Evolutionary conservation across 805 yeast species (phyloP).

Genomic region (Cyberlindnera nakhonratchasimensis): DNA sequence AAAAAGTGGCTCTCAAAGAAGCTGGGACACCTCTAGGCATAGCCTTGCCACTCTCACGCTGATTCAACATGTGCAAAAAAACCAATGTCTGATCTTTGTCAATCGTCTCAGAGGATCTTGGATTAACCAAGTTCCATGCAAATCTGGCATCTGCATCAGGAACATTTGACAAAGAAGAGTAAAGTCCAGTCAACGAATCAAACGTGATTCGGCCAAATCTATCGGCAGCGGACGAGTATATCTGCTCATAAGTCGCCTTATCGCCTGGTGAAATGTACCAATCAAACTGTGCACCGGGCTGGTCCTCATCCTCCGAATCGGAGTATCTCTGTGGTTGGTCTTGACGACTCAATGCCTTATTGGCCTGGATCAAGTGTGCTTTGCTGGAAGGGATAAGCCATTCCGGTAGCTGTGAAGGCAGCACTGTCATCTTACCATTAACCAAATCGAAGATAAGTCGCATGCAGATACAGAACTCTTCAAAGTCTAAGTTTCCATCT

Average conservation of each 20-base stretch:
- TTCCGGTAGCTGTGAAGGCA: conserved; percentile 76
- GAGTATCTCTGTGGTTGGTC: conserved; percentile 34
- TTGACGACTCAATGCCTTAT: conserved; percentile 45
- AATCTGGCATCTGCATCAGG: conserved; percentile 82
- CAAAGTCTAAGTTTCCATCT: conserved; percentile 91
- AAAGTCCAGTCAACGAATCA: conserved; percentile 65
- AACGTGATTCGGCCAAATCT: conserved; percentile 76
- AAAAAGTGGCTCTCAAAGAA: conserved; percentile 84
- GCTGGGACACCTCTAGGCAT: conserved; percentile 96
- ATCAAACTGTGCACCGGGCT: conserved; percentile 50
- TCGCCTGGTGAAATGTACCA: conserved; percentile 97
- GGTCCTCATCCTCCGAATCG: conserved; percentile 55
- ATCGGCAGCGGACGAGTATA: conserved; percentile 74
- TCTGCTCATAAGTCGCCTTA: conserved; percentile 68
- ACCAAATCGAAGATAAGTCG: conserved; percentile 88
- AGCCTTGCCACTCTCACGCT: conserved; percentile 77
- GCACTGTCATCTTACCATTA: conserved; percentile 56
- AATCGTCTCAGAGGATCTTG: conserved; percentile 79
- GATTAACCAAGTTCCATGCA: conserved; percentile 95
- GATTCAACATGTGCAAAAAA: conserved; percentile 86
- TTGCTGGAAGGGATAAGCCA: conserved; percentile 94
- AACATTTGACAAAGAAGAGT: conserved; percentile 62
- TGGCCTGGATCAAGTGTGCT: conserved; percentile 80
- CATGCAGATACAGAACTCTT: conserved; percentile 98
- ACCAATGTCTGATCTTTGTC: conserved; percentile 92